Conservation (phyloP, 768 basidiomycete genomes). For the Fibroporia radiculosa region DNA sequence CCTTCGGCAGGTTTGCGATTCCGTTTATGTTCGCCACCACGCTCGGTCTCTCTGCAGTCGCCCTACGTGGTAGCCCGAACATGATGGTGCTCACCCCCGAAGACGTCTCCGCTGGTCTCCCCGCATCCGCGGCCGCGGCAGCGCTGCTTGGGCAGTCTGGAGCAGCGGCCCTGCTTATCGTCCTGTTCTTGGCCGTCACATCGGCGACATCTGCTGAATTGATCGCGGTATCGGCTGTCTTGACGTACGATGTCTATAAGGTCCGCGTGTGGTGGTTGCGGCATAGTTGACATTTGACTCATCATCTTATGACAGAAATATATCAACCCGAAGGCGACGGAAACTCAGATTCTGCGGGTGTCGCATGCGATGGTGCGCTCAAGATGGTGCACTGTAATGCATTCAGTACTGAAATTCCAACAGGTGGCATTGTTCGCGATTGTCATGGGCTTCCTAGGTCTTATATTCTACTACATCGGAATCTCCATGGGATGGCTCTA, state of each 20-base stretch:
- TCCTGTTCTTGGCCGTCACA: slow-evolving; percentile 85
- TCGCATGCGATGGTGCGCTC: slow-evolving; percentile 57
- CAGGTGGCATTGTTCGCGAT: slow-evolving; percentile 66
- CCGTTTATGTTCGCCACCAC: slow-evolving; percentile 84
- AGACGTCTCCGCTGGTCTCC: slow-evolving; percentile 85
- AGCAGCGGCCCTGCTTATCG: slow-evolving; percentile 67
- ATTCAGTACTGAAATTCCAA: neutral
- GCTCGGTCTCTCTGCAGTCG: slow-evolving; percentile 82
- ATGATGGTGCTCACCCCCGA: slow-evolving; percentile 44
- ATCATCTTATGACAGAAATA: slow-evolving; percentile 45
- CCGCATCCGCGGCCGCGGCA: slow-evolving; percentile 75
- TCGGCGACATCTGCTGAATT: slow-evolving; percentile 84
- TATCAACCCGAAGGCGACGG: slow-evolving; percentile 76
- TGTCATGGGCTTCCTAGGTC: slow-evolving; percentile 74
- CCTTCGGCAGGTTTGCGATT: slow-evolving; percentile 58
- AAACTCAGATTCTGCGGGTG: slow-evolving; percentile 58
- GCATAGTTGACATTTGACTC: neutral
- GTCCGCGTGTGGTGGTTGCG: slow-evolving; percentile 21
- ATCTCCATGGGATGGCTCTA: slow-evolving; percentile 94
- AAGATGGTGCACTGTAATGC: neutral
- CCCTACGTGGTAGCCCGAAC: slow-evolving; percentile 53
- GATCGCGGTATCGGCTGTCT: slow-evolving; percentile 78
- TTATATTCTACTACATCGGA: slow-evolving; percentile 86
- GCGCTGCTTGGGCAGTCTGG: slow-evolving; percentile 76
- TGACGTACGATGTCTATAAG: slow-evolving; percentile 86